Base-by-base conservation (phyloP, 805 yeast genomes). In the Hemisphaericaspora nanyangensis region DNA sequence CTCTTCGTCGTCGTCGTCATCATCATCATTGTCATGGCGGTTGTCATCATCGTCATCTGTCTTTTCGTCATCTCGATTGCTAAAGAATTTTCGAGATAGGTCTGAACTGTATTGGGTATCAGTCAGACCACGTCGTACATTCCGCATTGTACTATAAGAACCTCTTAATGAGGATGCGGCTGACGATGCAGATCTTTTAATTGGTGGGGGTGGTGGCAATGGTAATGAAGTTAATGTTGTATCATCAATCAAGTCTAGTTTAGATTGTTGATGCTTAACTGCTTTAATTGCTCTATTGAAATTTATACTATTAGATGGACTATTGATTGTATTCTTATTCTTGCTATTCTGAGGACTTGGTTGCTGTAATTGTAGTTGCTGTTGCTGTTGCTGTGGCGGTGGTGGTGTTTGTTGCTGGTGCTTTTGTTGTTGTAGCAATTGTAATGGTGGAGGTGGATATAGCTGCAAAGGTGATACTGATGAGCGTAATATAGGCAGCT, bases 141-240 rank as follows among this genome's bases (percentile, higher is more conserved):
- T n/a, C 18, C 33, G 7, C 16, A 22, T 33, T 7, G 18, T 8
- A 26, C 15, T 24, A 29, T 29, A 8, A 8, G 17, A 15, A 15
- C n/a, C 7, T n/a, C 18, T 12, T 6, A n/a, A 7, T 7, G 20
- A 15, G 5, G 35, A 22, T 11, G 29, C 5, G 29, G 24, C 28
- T 3, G 29, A 22, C 5, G 28, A 24, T 8, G 35, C 17, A 6
- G 28, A 15, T 42, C 38, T 16, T 42, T 35, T 13, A 38, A 13
- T 15, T 46, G 47, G 38, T 16, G 61, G 57, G 1, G 80, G 80
- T 20, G 77, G 80, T 1, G 79, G 73, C 15, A 75, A 55, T 7
- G 80, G 80, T 30, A 75, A 59, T 1, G 79, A 73, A 1, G 80
- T 75, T 29, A 75, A 54, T 6, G 65, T 65, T 5, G 70, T 65